These are phyloP conservation scores for Isoetes taiwanensis DNA, from an alignment of 75 land plant species.

Conservation along the genomic window DNA sequence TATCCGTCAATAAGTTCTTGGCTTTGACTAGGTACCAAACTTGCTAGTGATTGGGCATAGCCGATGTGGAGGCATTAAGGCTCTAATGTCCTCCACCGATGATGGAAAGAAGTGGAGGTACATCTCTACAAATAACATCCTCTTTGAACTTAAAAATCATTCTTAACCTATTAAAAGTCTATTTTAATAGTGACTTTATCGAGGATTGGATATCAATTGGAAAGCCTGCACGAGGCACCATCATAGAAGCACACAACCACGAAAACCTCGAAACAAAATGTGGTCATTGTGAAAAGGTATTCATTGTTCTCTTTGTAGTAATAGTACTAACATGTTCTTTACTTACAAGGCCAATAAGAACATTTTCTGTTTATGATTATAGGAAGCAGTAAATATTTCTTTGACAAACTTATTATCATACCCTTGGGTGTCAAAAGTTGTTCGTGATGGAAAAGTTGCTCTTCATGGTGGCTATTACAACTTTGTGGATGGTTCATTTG, in stretches of 20 bases:
- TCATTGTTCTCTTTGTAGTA: too few species aligned
- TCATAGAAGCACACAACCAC: too few species aligned
- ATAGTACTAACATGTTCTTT: too few species aligned
- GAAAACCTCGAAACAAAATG: too few species aligned
- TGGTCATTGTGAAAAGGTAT: too few species aligned
- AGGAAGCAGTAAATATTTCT: conserved; percentile 84
- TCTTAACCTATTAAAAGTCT: not conserved
- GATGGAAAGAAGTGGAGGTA: not conserved
- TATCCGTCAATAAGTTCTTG: too few species aligned
- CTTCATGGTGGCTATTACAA: conserved; percentile 71
- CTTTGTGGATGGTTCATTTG: conserved; percentile 55
- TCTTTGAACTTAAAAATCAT: not conserved
- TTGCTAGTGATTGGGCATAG: conserved; percentile 75
- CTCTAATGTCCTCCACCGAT: conserved; percentile 33
- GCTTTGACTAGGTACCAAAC: conserved; percentile 57
- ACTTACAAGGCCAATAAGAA: too few species aligned
- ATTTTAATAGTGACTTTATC: conserved; percentile 53
- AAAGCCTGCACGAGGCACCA: conserved; percentile 34
- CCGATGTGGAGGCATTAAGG: conserved; percentile 69
- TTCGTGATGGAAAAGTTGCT: conserved; percentile 30
- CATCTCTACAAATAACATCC: too few species aligned
- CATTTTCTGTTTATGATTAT: conserved; percentile 9
- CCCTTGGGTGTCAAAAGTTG: conserved; percentile 66
- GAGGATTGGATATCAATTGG: conserved; percentile 71
- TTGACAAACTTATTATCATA: conserved; percentile 54